Evolutionary conservation across 2,329 filamentous ascomycete genomes (phyloP), one percentile per base, ranked within the genome.

Genomic region (Boeremia lycopersici): DNA sequence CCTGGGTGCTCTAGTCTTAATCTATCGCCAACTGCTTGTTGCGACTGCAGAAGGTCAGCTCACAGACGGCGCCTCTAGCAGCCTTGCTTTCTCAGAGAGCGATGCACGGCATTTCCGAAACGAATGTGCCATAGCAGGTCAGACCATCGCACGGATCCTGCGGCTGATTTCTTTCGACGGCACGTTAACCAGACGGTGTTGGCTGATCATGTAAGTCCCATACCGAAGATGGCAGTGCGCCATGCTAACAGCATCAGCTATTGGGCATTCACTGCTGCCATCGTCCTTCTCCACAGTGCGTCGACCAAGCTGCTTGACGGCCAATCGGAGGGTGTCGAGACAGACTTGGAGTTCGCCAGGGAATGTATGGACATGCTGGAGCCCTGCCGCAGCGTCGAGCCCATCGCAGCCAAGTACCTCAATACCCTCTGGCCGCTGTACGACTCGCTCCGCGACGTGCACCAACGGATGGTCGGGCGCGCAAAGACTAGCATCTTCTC

Each of bases 281-380:
- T 73, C 12, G 68, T 74, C 9, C 66, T 75, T 10, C 68, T 76
- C 15, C 72, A 71, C 61, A 69, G 64, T 48, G 67, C 66, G 12
- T 70, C 70, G 2, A 71, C 63, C 6, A 74, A 72, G 46, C 66
- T 76, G 17, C 56, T 75, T 29, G 72, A 74, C 23, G 67, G 68
- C 10, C 57, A 65, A 11, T 19, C 53, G n/a, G 63, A 71, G 1
- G 62, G 62, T 7, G 67, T 72, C 1, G 70, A 74, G 3, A 56
- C 57, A 45, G 72, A 76, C 46, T 67, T 76, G 11, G 43, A 45
- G 1, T 74, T 68, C 33, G 69, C 70, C 13, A 72, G 71, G 54
- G 62, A 60, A 7, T 75, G 72, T 52, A 69, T 75, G 56, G 68
- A 75, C 35, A 73, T 69, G 56, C 65, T 76, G 7, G 68, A 72